phyloP scores from a whole-genome alignment of 352 stramenopile species.

The Pythium insidiosum region DNA sequence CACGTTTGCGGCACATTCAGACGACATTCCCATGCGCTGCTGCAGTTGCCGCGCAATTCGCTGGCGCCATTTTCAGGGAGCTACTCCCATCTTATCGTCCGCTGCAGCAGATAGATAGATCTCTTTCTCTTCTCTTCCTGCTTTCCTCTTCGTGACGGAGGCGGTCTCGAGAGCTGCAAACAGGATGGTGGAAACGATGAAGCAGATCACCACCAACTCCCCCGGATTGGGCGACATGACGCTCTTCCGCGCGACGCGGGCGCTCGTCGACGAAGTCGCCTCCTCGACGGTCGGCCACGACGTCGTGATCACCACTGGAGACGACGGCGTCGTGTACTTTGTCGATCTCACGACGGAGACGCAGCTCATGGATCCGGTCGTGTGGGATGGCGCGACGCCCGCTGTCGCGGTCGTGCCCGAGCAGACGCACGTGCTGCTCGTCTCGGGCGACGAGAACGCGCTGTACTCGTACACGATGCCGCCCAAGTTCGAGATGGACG shows the following conservation, averaged over 20 bases:
- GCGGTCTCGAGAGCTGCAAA: too few relatives aligned
- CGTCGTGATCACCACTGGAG: constrained; percentile 63
- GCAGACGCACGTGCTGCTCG: constrained; percentile 55
- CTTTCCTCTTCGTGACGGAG: too few relatives aligned
- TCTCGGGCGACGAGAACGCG: constrained; percentile 61
- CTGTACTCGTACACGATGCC: constrained; percentile 67
- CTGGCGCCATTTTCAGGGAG: too few relatives aligned
- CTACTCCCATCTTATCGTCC: too few relatives aligned
- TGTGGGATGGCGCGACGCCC: constrained; percentile 57
- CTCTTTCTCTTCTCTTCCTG: too few relatives aligned
- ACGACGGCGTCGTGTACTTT: constrained; percentile 76
- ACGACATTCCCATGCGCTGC: too few relatives aligned
- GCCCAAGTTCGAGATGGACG: constrained; percentile 31
- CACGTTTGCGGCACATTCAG: too few relatives aligned
- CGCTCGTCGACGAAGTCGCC: constrained; percentile 22
- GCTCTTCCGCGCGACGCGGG: constrained; percentile 24
- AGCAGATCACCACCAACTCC: constrained; percentile 69
- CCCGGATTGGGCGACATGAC: constrained; percentile 61
- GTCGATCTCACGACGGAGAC: constrained; percentile 51
- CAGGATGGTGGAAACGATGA: constrained; percentile 56
- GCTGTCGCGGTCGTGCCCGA: constrained; percentile 63
- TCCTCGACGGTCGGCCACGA: constrained; percentile 38
- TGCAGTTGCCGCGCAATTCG: too few relatives aligned
- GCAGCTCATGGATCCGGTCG: constrained; percentile 31
- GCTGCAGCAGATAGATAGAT: too few relatives aligned